Conservation (phyloP, 768 basidiomycete genomes). For the Leccinellum luteum region DNA sequence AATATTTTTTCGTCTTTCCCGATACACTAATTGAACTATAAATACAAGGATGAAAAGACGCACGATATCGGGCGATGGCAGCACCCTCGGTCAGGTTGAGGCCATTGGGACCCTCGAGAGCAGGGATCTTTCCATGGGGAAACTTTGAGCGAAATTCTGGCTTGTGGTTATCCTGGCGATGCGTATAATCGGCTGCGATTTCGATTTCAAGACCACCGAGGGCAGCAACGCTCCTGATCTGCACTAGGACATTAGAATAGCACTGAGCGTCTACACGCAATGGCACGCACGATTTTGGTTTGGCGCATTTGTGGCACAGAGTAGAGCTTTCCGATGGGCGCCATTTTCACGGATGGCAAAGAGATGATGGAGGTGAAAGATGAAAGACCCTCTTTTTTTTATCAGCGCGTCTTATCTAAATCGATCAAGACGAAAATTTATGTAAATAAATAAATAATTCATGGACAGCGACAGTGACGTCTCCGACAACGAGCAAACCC, state of each 20-base stretch:
- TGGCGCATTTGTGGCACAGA: conserved; percentile 40
- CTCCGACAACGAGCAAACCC: conserved; percentile 28
- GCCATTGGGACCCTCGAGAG: conserved; percentile 73
- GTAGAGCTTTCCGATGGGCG: conserved; percentile 65
- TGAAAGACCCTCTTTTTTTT: conserved; percentile 16
- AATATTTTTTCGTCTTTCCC: conserved; percentile 24
- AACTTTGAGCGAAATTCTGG: conserved; percentile 74
- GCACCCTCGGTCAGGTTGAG: conserved; percentile 74
- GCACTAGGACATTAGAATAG: conserved; percentile 5
- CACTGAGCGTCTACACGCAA: not conserved
- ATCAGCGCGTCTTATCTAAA: conserved; percentile 25
- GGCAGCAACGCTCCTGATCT: conserved; percentile 60
- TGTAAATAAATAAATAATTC: conserved; percentile 13
- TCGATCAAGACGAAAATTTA: conserved; percentile 24
- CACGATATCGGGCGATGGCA: conserved; percentile 87
- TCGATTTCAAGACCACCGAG: conserved; percentile 57
- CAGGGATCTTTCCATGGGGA: conserved; percentile 81
- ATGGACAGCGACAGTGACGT: conserved; percentile 30
- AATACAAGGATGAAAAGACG: conserved; percentile 38
- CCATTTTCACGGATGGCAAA: conserved; percentile 38
- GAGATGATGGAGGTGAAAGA: conserved; percentile 21
- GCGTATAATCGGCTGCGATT: conserved; percentile 50
- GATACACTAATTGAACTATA: conserved; percentile 14
- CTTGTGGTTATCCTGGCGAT: conserved; percentile 65
- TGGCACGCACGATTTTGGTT: conserved; percentile 45